Evolutionary conservation across 2,329 filamentous ascomycete genomes (phyloP).

Genomic region (Penicillium sp.): DNA sequence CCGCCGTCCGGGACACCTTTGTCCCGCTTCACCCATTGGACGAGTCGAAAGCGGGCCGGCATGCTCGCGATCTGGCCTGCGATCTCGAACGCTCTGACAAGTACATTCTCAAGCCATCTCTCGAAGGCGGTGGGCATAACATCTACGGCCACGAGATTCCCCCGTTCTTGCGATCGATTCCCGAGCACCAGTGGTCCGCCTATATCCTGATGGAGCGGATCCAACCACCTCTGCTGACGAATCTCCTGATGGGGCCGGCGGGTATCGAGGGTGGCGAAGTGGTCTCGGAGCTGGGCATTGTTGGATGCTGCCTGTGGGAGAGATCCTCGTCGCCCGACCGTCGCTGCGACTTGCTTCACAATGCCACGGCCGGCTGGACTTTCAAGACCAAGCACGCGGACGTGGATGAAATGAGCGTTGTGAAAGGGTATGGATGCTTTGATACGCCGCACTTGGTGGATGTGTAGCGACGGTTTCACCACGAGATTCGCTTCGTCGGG

Average conservation of each 20-base stretch:
- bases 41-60: conserved; percentile 25
- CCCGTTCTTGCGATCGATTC: conserved; percentile 28
- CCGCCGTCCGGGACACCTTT: conserved; percentile 36
- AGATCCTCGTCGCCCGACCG: conserved; percentile 1
- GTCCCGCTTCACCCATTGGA: conserved; percentile 40
- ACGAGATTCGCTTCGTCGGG: no score
- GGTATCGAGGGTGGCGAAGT: conserved; percentile 37
- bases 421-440: conserved; percentile 49
- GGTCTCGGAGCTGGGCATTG: conserved; percentile 46
- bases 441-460: conserved; percentile 40
- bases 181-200: conserved; percentile 29
- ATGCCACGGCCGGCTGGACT: conserved; percentile 40
- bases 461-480: no score
- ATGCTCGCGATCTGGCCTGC: conserved; percentile 26
- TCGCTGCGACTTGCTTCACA: conserved; percentile 33
- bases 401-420: conserved; percentile 49
- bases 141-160: conserved; percentile 42
- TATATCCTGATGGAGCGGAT: conserved; percentile 47
- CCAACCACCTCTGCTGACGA: conserved; percentile 29
- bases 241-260: conserved; percentile 34
- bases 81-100: conserved; percentile 22
- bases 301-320: conserved; percentile 44
- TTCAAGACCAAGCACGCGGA: conserved; percentile 46
- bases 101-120: conserved; percentile 46
- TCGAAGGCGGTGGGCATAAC: conserved; percentile 48